Evolutionary conservation across 495 filamentous ascomycete genomes (phyloP).

Genomic region (Parathielavia appendiculata): DNA sequence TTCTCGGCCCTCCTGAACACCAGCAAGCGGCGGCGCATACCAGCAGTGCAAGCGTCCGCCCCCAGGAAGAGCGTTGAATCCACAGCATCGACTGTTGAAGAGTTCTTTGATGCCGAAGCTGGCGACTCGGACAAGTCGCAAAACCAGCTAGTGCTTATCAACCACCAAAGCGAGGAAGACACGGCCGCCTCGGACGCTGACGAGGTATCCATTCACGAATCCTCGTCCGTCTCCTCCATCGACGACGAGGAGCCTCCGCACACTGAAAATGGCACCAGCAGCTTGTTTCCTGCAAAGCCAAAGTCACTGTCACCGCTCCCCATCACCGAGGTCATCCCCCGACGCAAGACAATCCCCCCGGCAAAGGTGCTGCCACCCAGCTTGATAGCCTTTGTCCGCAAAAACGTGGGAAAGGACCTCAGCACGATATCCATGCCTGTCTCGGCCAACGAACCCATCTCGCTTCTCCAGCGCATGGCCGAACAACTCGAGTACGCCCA

Average conservation of each 20-base stretch:
- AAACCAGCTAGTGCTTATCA: constrained; percentile 65
- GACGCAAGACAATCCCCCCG: constrained; percentile 65
- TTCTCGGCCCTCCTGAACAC: constrained; percentile 71
- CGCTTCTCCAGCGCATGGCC: constrained; percentile 76
- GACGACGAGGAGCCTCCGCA: constrained; percentile 46
- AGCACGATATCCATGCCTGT: constrained; percentile 97
- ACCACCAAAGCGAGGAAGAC: constrained; percentile 57
- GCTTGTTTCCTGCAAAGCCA: constrained; percentile 65
- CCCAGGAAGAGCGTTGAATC: constrained; percentile 73
- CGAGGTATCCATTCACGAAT: constrained; percentile 54
- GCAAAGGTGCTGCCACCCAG: constrained; percentile 77
- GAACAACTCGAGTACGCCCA: constrained; percentile 86
- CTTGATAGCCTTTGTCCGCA: constrained; percentile 87
- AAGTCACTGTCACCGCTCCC: constrained; percentile 77
- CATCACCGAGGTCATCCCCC: constrained; percentile 52
- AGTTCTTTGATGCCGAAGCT: constrained; percentile 90
- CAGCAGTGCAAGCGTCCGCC: constrained; percentile 43
- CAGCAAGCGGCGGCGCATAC: constrained; percentile 70
- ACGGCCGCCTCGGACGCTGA: constrained; percentile 49
- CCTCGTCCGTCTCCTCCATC: constrained; percentile 56
- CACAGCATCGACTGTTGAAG: constrained; percentile 63
- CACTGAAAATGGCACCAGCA: constrained; percentile 38
- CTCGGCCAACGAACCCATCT: constrained; percentile 89
- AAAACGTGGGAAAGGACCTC: constrained; percentile 96
- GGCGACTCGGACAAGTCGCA: constrained; percentile 53